Evolutionary conservation across 192 early-diverging fungal species (phyloP).

Genomic region (Spinellus fusiger): DNA sequence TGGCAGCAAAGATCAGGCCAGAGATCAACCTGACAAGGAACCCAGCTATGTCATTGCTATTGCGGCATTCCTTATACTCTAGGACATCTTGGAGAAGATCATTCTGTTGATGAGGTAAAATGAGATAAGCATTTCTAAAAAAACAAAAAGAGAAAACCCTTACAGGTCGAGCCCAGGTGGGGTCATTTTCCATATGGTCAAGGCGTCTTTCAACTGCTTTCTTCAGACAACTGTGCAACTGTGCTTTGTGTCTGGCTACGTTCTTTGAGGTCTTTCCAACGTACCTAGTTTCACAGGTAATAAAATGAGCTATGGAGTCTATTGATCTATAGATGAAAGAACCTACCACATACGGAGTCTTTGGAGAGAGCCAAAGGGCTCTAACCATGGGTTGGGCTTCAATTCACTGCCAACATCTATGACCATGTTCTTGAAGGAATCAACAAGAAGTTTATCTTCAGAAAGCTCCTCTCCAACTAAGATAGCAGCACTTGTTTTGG

Average conservation of each 20-base stretch:
- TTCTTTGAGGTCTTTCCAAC: constrained; percentile 5
- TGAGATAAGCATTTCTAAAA: not conserved
- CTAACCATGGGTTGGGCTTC: not conserved
- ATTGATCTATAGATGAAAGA: too few relatives aligned
- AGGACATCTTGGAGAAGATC: constrained; percentile 19
- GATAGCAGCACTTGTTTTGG: not conserved
- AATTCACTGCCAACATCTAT: not conserved
- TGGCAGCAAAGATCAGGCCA: constrained; percentile 11
- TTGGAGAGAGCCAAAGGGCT: not conserved
- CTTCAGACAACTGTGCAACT: too few relatives aligned
- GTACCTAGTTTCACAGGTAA: not conserved
- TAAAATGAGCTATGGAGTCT: not conserved
- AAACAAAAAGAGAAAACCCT: not conserved
- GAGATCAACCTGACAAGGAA: constrained; percentile 10
- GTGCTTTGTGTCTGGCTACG: not conserved
- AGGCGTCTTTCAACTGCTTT: not conserved
- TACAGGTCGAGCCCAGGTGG: not conserved
- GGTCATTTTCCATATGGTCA: not conserved
- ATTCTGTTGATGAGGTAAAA: not conserved
- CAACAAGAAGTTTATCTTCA: not conserved
- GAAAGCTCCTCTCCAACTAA: not conserved
- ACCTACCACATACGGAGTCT: not conserved
- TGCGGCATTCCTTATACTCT: not conserved
- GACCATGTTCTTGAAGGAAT: not conserved
- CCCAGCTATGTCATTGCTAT: not conserved